Conservation (phyloP, 164 flowering plant species). For the Chimonanthus salicifolius region DNA sequence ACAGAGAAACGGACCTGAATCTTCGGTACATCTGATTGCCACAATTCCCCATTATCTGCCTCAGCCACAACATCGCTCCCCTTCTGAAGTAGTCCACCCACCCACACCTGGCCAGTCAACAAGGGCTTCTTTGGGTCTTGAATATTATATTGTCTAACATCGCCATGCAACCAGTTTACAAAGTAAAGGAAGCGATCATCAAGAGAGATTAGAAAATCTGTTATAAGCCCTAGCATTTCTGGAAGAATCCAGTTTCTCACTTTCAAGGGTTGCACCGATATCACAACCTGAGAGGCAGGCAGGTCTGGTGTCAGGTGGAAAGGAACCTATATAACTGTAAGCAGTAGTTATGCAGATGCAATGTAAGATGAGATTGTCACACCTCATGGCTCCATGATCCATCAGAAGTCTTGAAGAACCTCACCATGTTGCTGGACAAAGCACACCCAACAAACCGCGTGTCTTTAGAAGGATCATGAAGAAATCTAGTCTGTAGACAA, state of each 20-base stretch:
- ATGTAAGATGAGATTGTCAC: not conserved
- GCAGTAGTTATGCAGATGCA: not conserved
- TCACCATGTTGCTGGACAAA: conserved; percentile 84
- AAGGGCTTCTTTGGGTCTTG: conserved; percentile 78
- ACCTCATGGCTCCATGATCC: conserved; percentile 96
- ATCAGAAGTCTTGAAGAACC: conserved; percentile 75
- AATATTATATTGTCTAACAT: conserved; percentile 86
- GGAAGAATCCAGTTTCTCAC: conserved; percentile 96
- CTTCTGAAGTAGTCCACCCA: conserved; percentile 69
- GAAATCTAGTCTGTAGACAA: conserved; percentile 65
- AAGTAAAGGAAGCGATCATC: conserved; percentile 91
- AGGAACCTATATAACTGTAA: not conserved
- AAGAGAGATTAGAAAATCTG: conserved; percentile 90
- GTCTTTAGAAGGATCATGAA: conserved; percentile 86
- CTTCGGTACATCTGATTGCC: conserved; percentile 74
- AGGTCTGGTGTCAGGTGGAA: not conserved
- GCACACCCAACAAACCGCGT: conserved; percentile 95
- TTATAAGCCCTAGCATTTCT: conserved; percentile 94
- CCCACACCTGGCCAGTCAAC: conserved; percentile 81
- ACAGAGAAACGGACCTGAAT: conserved; percentile 45
- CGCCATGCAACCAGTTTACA: conserved; percentile 97
- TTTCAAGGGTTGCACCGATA: conserved; percentile 75
- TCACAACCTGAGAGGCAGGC: conserved; percentile 45
- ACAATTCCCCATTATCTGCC: conserved; percentile 63
- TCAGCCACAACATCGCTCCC: conserved; percentile 64